Conservation (phyloP, 768 basidiomycete genomes). For the Sporobolomyces phaffii region DNA sequence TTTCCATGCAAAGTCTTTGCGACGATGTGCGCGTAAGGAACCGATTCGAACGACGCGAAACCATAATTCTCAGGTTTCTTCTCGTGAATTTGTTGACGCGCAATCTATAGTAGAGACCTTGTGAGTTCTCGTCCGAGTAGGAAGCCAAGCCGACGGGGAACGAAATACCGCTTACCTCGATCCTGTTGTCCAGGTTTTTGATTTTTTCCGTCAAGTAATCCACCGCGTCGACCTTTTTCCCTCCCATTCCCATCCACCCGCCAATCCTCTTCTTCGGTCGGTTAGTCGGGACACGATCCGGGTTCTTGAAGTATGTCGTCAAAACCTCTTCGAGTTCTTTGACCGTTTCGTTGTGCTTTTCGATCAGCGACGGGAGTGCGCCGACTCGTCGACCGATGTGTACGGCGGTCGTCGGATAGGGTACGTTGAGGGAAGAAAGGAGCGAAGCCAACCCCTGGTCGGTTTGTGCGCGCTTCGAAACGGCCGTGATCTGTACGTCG, state of each 20-base stretch:
- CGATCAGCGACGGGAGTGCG: slow-evolving; percentile 78
- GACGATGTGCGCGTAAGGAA: slow-evolving; percentile 76
- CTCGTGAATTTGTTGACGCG: slow-evolving; percentile 55
- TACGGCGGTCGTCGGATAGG: slow-evolving; percentile 85
- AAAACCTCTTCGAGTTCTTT: slow-evolving; percentile 80
- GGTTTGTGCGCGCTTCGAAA: slow-evolving; percentile 71
- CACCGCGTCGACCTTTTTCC: slow-evolving; percentile 68
- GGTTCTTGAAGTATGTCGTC: slow-evolving; percentile 75
- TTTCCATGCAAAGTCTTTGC: slow-evolving; percentile 65
- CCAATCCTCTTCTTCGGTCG: slow-evolving; percentile 76
- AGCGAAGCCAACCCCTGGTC: slow-evolving; percentile 76
- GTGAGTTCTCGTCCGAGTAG: background rate
- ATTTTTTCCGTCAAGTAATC: slow-evolving; percentile 62
- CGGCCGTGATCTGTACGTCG: slow-evolving; percentile 56
- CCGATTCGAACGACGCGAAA: slow-evolving; percentile 71
- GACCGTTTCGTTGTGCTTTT: slow-evolving; percentile 90
- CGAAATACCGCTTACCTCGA: slow-evolving; percentile 53
- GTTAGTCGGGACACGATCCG: slow-evolving; percentile 67
- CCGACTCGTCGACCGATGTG: slow-evolving; percentile 84
- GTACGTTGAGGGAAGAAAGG: slow-evolving; percentile 56
- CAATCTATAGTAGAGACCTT: background rate
- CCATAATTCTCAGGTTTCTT: slow-evolving; percentile 55
- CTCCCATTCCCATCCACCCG: slow-evolving; percentile 74
- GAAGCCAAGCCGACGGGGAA: slow-evolving; percentile 38
- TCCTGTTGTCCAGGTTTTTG: slow-evolving; percentile 49